Evolutionary conservation across 2,329 filamentous ascomycete genomes (phyloP), one percentile per base, ranked within the genome.

Genomic region (Bipolaris sorokiniana): DNA sequence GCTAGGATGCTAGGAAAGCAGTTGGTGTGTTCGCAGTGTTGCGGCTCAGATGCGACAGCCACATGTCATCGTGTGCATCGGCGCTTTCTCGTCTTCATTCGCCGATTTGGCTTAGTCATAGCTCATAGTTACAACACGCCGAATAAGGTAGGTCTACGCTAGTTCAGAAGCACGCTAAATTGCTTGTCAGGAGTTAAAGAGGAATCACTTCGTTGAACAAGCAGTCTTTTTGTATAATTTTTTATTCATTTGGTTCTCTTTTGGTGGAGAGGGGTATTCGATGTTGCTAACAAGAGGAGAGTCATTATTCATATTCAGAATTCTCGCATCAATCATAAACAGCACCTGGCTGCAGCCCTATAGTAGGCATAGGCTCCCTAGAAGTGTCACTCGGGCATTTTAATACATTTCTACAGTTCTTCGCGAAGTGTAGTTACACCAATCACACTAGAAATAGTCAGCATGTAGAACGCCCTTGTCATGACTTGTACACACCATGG

Each of bases 391-490:
- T 41, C 18, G 5, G 15, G 18, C 23, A 50, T 16, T 20, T 63
- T 59, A 75, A 50, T 76, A 75, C 72, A 75, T 72, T 42, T 75
- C 72, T 6, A 72, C 59, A 4, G 72, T 75, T 15, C 74, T 63
- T 40, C 74, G 64, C 9, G 70, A 71, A 7, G 72, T 76, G 44
- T 69, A 75, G 57, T 75, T 76, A 60, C 75, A 77, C 74, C 75
- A 77, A 53, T 77, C 74, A 55, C 75, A 77, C 74, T 77, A n/a
- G 13, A 3, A n/a, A 15, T 34, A 15, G 20, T 68, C 22, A 67
- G 58, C 15, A 40, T 23, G 20, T n/a, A 6, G 11, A 7, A 16
- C 10, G 6, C 7, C 15, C 1, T 11, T 3, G 4, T 3, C n/a
- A 3, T 15, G 33, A 16, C 22, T 16, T 22, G n/a, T 28, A 62